These are phyloP conservation scores for Geotrichum cucujoidarum DNA, from an alignment of 1,139 yeast species.

Conservation along the genomic window DNA sequence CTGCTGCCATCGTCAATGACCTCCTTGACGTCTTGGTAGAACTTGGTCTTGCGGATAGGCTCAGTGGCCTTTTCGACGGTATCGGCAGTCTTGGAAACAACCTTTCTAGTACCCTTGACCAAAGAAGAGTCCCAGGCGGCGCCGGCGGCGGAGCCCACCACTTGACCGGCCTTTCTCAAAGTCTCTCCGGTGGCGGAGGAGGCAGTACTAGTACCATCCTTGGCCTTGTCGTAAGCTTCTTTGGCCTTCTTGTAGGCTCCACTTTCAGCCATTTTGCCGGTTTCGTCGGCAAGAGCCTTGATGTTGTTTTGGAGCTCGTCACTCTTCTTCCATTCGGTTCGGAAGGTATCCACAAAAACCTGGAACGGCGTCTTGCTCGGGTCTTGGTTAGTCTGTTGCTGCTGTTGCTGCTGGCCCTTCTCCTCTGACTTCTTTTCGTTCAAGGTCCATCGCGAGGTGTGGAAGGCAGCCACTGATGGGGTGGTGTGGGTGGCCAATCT, in stretches of 20 bases:
- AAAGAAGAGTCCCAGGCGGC: conserved; percentile 97
- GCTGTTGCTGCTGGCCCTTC: conserved; percentile 17
- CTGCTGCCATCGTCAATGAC: conserved; percentile 90
- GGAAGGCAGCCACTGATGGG: conserved; percentile 14
- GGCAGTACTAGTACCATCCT: conserved; percentile 35
- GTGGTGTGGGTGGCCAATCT: conserved; percentile 5
- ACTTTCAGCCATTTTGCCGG: conserved; percentile 90
- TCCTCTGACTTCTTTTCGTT: neutral
- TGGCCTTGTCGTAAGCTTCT: conserved; percentile 87
- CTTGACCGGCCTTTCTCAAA: conserved; percentile 86
- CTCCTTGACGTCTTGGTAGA: conserved; percentile 82
- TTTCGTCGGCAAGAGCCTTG: conserved; percentile 92
- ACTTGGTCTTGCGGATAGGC: conserved; percentile 87
- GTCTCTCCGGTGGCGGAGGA: conserved; percentile 76
- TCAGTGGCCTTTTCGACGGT: conserved; percentile 75
- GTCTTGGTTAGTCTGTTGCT: conserved; percentile 17
- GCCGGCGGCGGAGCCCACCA: conserved; percentile 81
- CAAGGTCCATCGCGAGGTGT: conserved; percentile 7
- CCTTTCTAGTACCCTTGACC: conserved; percentile 79
- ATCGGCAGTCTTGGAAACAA: conserved; percentile 75
- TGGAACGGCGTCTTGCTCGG: conserved; percentile 70
- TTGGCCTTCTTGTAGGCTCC: conserved; percentile 91
- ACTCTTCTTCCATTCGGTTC: conserved; percentile 83
- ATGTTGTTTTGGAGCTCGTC: conserved; percentile 86
- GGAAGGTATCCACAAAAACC: conserved; percentile 90